Evolutionary conservation across 257 asterid genomes (phyloP).

Genomic region (Scutellaria galericulata): DNA sequence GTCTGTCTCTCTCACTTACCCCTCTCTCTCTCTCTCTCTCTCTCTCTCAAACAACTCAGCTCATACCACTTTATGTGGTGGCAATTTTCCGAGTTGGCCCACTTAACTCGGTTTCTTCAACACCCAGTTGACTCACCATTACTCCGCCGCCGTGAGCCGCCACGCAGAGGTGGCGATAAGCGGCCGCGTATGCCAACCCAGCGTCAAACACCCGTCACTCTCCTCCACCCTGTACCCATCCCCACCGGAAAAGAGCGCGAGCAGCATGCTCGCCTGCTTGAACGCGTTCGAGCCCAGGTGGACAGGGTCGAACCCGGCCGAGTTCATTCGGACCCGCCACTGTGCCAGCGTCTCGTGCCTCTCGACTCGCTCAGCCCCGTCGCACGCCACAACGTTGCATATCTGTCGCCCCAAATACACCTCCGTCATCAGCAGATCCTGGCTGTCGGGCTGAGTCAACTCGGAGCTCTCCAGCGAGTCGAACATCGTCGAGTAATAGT

Average conservation of each 20-base stretch:
- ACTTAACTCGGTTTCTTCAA: conserved; percentile 21
- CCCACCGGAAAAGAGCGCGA: conserved; percentile 77
- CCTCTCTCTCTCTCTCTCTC: conserved; percentile 14
- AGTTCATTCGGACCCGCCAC: conserved; percentile 71
- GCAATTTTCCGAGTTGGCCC: conserved; percentile 36
- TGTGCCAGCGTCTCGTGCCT: conserved; percentile 76
- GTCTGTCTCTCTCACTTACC: conserved; percentile 44
- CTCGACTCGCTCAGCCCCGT: conserved; percentile 78
- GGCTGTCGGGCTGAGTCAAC: conserved; percentile 49
- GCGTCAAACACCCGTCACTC: conserved; percentile 77
- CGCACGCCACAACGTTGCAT: conserved; percentile 88
- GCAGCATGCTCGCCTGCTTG: conserved; percentile 83
- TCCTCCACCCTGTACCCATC: conserved; percentile 88
- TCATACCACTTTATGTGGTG: conserved; percentile 32
- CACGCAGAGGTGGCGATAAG: conserved; percentile 91
- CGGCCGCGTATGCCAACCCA: conserved; percentile 89
- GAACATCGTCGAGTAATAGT: conserved; percentile 87
- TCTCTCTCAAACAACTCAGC: conserved; percentile 42
- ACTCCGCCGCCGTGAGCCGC: conserved; percentile 49
- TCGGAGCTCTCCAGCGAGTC: conserved; percentile 84
- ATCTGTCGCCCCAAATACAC: conserved; percentile 80
- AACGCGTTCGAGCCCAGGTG: conserved; percentile 84
- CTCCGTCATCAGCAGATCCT: conserved; percentile 79
- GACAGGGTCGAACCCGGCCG: conserved; percentile 71
- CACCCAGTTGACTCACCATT: conserved; percentile 37